Evolutionary conservation across 2,329 filamentous ascomycete species (phyloP).

Genomic region (Pleoardoris graminearum): DNA sequence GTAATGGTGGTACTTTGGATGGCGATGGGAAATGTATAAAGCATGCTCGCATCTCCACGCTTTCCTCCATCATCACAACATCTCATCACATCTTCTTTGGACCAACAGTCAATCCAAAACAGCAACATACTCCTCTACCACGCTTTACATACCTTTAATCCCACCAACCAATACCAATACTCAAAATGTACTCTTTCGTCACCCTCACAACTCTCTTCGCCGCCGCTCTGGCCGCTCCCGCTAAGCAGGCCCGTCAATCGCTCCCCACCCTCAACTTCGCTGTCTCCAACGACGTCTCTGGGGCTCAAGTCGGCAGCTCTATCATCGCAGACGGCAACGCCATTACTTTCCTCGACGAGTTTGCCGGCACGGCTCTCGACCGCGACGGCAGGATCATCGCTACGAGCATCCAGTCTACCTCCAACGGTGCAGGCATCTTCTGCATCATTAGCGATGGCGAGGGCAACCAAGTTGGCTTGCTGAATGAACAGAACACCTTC

Average conservation of each 20-base stretch:
- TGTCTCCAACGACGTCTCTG: constrained; percentile 24
- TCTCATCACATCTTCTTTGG: neutral
- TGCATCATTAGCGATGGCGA: constrained; percentile 18
- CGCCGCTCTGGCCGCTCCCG: constrained; percentile 13
- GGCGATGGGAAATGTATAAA: neutral
- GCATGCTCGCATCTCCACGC: neutral
- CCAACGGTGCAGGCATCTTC: constrained; percentile 7
- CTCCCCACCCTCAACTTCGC: constrained; percentile 14
- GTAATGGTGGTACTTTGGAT: neutral
- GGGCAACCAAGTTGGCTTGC: neutral
- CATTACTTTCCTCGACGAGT: constrained; percentile 13
- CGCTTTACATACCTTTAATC: neutral
- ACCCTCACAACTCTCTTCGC: constrained; percentile 17
- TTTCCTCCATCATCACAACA: constrained; percentile 1
- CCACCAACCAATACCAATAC: neutral
- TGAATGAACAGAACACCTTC: constrained; percentile 23
- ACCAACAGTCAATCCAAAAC: too few species aligned
- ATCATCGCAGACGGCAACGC: constrained; percentile 13
- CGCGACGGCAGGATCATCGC: constrained; percentile 17
- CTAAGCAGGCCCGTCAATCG: constrained; percentile 6
- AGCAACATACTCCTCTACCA: too few species aligned
- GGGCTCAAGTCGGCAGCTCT: constrained; percentile 13
- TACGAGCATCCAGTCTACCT: constrained; percentile 20
- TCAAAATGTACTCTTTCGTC: constrained; percentile 24
- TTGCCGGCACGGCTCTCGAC: constrained; percentile 17